Percentiles rank a stretch among this genome's conserved stretches.
These are phyloP conservation scores for Globisporangium uncinulatum DNA, from an alignment of 352 stramenopile species.

Conservation along the genomic window DNA sequence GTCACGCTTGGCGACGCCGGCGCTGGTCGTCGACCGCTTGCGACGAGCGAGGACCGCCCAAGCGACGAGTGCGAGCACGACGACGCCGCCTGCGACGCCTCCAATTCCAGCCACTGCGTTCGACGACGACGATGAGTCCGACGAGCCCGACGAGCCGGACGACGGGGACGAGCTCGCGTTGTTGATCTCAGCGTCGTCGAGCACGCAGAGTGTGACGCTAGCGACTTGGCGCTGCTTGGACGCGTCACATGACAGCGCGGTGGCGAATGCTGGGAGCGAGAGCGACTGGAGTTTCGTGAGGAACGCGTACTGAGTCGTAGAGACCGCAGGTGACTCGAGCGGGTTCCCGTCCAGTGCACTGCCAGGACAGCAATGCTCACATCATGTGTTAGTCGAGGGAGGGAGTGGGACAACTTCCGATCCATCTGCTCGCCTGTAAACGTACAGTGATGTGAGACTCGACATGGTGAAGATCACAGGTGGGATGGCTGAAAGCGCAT, in stretches of 20 bases:
- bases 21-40: background rate
- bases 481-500: conserved; percentile 46
- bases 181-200: conserved; percentile 5
- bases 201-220: conserved; percentile 10
- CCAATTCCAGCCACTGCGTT: conserved; percentile 15
- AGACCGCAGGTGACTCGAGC: background rate
- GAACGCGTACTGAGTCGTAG: conserved; percentile 10
- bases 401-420: too few species aligned
- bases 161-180: conserved; percentile 10
- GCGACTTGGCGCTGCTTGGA: conserved; percentile 22
- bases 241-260: conserved; percentile 20
- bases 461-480: conserved; percentile 13
- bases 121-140: conserved; percentile 19
- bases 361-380: too few species aligned
- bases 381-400: too few species aligned
- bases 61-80: conserved; percentile 5
- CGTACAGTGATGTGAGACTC: too few species aligned
- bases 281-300: conserved; percentile 17
- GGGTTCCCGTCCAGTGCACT: conserved; percentile 3
- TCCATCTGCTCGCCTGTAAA: conserved; percentile 10
- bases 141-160: conserved; percentile 7
- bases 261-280: conserved; percentile 14
- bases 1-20: background rate
- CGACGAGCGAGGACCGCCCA: conserved; percentile 5
- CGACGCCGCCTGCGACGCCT: conserved; percentile 5